Evolutionary conservation across 2,329 filamentous ascomycete species (phyloP).

Genomic region (Ascochyta fabae): DNA sequence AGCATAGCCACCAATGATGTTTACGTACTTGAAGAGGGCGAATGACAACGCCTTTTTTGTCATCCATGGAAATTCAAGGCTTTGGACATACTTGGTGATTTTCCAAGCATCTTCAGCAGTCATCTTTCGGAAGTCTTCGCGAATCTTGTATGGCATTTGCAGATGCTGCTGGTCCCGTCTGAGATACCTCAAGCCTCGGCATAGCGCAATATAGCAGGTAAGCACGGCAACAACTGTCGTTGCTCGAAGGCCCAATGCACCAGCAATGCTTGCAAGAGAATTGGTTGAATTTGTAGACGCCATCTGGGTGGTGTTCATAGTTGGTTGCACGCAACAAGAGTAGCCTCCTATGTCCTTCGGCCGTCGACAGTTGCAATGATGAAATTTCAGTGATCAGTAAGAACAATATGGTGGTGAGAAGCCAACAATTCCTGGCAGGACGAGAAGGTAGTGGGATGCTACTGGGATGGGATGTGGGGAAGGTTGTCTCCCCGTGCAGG

Average conservation of each 20-base stretch:
- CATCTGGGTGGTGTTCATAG: neutral
- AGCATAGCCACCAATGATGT: neutral
- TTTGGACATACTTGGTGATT: slow-evolving; percentile 55
- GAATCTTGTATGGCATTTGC: slow-evolving; percentile 54
- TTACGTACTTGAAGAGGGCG: slow-evolving; percentile 60
- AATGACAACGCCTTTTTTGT: slow-evolving; percentile 62
- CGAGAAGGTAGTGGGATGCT: too few species aligned
- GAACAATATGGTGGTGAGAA: too few species aligned
- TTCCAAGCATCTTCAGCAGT: slow-evolving; percentile 60
- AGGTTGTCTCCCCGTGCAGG: too few species aligned
- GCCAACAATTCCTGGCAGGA: too few species aligned
- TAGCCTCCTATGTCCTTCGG: too few species aligned
- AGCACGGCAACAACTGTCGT: slow-evolving; percentile 18
- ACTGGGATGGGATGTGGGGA: too few species aligned
- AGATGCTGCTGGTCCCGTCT: slow-evolving; percentile 50
- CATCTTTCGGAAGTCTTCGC: slow-evolving; percentile 59
- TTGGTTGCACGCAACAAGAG: too few species aligned
- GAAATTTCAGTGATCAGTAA: too few species aligned
- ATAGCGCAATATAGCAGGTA: slow-evolving; percentile 42
- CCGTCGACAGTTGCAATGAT: too few species aligned
- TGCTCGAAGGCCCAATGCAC: neutral
- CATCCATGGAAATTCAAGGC: slow-evolving; percentile 64
- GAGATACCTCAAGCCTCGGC: slow-evolving; percentile 47
- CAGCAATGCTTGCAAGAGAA: neutral
- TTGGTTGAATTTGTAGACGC: neutral